These are phyloP conservation scores for Camelina neglecta DNA, from an alignment of 345 rosid genomes.

Conservation along the genomic window DNA sequence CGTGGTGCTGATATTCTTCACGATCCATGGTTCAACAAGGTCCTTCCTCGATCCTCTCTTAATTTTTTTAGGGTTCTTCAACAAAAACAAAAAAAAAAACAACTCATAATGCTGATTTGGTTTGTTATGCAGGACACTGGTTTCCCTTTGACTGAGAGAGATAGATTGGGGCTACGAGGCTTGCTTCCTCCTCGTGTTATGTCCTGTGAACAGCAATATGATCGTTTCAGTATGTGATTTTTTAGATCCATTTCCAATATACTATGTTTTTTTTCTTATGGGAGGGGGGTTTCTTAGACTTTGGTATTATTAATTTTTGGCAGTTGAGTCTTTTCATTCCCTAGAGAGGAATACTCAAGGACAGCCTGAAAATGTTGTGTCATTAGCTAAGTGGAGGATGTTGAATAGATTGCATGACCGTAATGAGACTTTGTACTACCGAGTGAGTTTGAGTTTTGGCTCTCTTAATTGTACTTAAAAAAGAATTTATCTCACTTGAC, in stretches of 20 bases:
- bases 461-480: too few species aligned
- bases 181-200: slow-evolving; percentile 97
- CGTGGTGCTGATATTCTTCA: slow-evolving; percentile 98
- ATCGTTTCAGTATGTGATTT: slow-evolving; percentile 82
- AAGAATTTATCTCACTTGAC: too few species aligned
- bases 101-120: slow-evolving; percentile 6
- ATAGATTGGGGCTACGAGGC: slow-evolving; percentile 91
- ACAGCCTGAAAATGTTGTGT: slow-evolving; percentile 63
- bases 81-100: too few species aligned
- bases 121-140: slow-evolving; percentile 80
- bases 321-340: slow-evolving; percentile 91
- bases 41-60: slow-evolving; percentile 23
- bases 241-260: neutral
- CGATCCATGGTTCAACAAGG: slow-evolving; percentile 99
- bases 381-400: slow-evolving; percentile 97
- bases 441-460: slow-evolving; percentile 54
- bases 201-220: slow-evolving; percentile 88
- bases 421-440: slow-evolving; percentile 90
- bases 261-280: neutral
- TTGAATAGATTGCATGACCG: slow-evolving; percentile 96
- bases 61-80: slow-evolving; percentile 21
- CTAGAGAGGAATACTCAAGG: slow-evolving; percentile 81
- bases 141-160: slow-evolving; percentile 93
- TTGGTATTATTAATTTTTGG: slow-evolving; percentile 25
- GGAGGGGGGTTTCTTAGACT: slow-evolving; percentile 29